These are phyloP conservation scores for Goniomonas avonlea DNA, from an alignment of 78 protist genomes.

Conservation along the genomic window DNA sequence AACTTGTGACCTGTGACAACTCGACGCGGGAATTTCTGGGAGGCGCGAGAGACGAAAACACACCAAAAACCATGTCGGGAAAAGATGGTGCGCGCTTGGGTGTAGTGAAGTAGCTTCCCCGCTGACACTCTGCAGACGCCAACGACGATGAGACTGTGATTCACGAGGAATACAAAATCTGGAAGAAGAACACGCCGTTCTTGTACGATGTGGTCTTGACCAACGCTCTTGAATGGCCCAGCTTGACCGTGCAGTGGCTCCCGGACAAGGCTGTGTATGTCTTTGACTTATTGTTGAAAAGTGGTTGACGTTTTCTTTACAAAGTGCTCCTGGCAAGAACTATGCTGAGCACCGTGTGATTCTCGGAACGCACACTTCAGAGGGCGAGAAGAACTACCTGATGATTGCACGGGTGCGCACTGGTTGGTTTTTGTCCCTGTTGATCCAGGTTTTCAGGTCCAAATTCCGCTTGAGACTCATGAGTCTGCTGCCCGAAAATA, in stretches of 20 bases:
- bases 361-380: slow-evolving; percentile 92
- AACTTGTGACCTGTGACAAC: too few relatives aligned
- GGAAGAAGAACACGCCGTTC: slow-evolving; percentile 93
- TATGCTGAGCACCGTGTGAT: slow-evolving; percentile 60
- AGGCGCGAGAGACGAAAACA: too few relatives aligned
- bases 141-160: not conserved
- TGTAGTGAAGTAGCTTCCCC: too few relatives aligned
- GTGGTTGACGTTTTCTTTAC: not conserved
- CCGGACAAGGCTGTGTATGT: slow-evolving; percentile 38
- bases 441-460: too few relatives aligned
- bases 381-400: slow-evolving; percentile 78
- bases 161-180: slow-evolving; percentile 45
- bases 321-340: slow-evolving; percentile 2
- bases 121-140: not conserved
- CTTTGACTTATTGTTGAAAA: too few relatives aligned
- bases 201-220: slow-evolving; percentile 83
- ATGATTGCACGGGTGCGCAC: slow-evolving; percentile 69
- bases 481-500: slow-evolving; percentile 59
- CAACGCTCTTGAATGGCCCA: slow-evolving; percentile 92
- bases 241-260: slow-evolving; percentile 80
- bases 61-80: too few relatives aligned
- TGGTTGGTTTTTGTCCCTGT: too few relatives aligned
- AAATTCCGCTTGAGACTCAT: slow-evolving; percentile 70
- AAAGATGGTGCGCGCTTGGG: too few relatives aligned
- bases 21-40: too few relatives aligned